Evolutionary conservation across 208 protist genomes (phyloP), one percentile per base, ranked within the genome.

Genomic region (Angomonas ambiguus): DNA sequence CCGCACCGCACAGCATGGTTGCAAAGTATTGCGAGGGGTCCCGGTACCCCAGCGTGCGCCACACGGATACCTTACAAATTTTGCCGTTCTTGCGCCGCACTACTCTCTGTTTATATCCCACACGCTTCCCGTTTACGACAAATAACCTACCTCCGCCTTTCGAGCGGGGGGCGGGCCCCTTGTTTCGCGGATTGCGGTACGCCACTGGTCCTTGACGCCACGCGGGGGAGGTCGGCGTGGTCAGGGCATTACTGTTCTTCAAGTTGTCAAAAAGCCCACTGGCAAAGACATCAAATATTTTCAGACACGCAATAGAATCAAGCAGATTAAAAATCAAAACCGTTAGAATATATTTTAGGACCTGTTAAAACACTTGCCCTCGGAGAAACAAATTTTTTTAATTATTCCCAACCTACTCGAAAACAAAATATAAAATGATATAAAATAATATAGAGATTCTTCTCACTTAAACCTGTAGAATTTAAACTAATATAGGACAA

Each of bases 191-290:
- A n/a, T n/a, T n/a, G n/a, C n/a, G n/a, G n/a, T n/a, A n/a, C n/a
- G n/a, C n/a, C n/a, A n/a, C n/a, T n/a, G n/a, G n/a, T n/a, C n/a
- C n/a, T n/a, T n/a, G n/a, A n/a, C n/a, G n/a, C n/a, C n/a, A n/a
- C n/a, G n/a, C n/a, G n/a, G n/a, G n/a, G n/a, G n/a, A n/a, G n/a
- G n/a, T n/a, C n/a, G n/a, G n/a, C n/a, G n/a, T n/a, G n/a, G n/a
- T n/a, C n/a, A n/a, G n/a, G n/a, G n/a, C n/a, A 83, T 72, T 93
- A 93, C 72, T 93, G 87, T 75, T 85, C 71, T 38, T 61, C 82
- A 20, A 71, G 75, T 33, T 93, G 87, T 71, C 87, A 91, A 53
- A 80, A 82, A 65, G 77, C 80, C 25, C 76, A 93, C 69, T 93
- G 83, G 83, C 77, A 93, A 48, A 80, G 74, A 45, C 87, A 93